A percentile compares a stretch with the other conserved stretches of the same genome.
These are phyloP conservation scores for Cystobasidium sp. DNA, from an alignment of 1,284 basidiomycete species.

Conservation along the genomic window DNA sequence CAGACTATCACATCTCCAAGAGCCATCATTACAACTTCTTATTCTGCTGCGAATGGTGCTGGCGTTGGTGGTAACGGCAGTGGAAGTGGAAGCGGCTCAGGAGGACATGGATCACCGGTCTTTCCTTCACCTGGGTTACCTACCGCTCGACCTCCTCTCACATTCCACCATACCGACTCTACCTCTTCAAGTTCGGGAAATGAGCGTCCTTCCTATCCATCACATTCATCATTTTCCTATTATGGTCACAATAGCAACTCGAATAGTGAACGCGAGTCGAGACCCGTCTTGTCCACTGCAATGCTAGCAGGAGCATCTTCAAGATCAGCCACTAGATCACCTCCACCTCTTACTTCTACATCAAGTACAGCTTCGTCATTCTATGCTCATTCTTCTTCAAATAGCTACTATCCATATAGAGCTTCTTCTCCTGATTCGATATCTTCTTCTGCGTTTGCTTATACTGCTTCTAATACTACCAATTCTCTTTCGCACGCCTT, in stretches of 20 bases:
- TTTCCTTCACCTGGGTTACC: neutral
- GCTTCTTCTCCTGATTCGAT: conserved; percentile 10
- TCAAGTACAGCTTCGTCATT: neutral
- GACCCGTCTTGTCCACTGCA: neutral
- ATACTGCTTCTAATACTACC: conserved; percentile 36
- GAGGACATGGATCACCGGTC: neutral
- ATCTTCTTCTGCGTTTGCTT: conserved; percentile 19
- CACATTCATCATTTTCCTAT: neutral
- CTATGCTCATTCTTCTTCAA: conserved; percentile 1
- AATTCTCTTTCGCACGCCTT: conserved; percentile 23
- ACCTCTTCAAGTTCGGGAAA: conserved; percentile 8
- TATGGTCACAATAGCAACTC: neutral
- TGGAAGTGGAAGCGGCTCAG: neutral
- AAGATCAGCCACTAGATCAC: conserved; percentile 24
- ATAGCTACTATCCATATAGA: neutral
- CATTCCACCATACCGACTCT: conserved; percentile 12
- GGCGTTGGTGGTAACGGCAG: neutral
- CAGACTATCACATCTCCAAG: conserved; percentile 12
- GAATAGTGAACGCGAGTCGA: neutral
- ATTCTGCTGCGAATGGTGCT: too few species aligned
- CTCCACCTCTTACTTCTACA: conserved; percentile 4
- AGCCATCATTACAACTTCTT: neutral
- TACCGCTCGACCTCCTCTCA: conserved; percentile 13
- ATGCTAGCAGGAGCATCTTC: neutral
- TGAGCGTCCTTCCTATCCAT: neutral